These are phyloP conservation scores for Berberis vulgaris DNA, from an alignment of 164 flowering plant species.

Conservation along the genomic window DNA sequence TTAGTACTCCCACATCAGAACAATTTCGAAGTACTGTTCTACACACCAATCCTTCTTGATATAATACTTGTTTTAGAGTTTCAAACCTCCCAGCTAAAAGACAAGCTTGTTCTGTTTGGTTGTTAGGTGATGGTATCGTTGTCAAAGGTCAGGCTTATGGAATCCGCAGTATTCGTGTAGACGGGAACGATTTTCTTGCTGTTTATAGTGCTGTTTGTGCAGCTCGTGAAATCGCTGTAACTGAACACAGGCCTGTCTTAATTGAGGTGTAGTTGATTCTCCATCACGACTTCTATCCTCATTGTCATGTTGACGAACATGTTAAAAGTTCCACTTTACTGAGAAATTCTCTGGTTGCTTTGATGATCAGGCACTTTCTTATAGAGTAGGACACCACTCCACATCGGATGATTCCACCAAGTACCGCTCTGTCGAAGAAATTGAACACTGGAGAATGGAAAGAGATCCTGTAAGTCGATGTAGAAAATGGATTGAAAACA, in stretches of 20 bases:
- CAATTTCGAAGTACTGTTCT: constrained; percentile 72
- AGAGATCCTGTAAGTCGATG: constrained; percentile 60
- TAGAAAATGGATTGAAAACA: constrained; percentile 70
- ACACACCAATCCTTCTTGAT: not conserved
- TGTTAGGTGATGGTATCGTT: constrained; percentile 79
- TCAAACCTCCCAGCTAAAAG: not conserved
- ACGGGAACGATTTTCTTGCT: constrained; percentile 94
- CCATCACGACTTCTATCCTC: not conserved
- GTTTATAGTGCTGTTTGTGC: constrained; percentile 56
- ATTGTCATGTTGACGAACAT: not conserved
- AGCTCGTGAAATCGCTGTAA: constrained; percentile 77
- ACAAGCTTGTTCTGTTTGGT: constrained; percentile 5
- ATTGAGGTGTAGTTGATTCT: constrained; percentile 50
- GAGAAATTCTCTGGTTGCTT: not conserved
- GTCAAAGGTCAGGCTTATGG: constrained; percentile 87
- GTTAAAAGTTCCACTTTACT: not conserved
- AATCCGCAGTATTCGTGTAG: constrained; percentile 70
- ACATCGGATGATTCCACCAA: constrained; percentile 97
- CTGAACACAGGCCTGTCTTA: constrained; percentile 59
- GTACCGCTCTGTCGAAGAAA: constrained; percentile 68
- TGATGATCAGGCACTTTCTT: constrained; percentile 64
- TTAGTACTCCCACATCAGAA: constrained; percentile 82
- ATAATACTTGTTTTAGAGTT: not conserved
- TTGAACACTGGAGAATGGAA: constrained; percentile 63
- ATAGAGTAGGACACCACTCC: constrained; percentile 89